Evolutionary conservation across 768 basidiomycete species (phyloP).

Genomic region (Panaeolus papilionaceus): DNA sequence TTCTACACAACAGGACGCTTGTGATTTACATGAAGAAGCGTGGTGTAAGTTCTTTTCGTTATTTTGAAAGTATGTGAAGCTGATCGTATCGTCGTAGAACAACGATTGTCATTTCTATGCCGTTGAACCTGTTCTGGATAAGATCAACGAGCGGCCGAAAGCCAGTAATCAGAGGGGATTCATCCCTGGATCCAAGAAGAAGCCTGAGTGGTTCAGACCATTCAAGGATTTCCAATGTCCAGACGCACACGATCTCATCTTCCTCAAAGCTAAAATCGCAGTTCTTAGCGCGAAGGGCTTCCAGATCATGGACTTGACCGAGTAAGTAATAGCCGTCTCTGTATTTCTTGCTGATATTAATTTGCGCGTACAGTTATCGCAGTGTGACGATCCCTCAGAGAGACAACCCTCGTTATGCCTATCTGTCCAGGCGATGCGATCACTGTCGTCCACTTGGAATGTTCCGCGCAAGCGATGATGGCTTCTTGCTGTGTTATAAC

Average conservation of each 20-base stretch:
- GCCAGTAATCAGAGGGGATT: constrained; percentile 63
- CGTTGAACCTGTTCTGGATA: constrained; percentile 89
- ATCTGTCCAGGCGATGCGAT: constrained; percentile 82
- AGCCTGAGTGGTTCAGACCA: constrained; percentile 90
- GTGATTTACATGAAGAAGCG: constrained; percentile 98
- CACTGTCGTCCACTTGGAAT: constrained; percentile 86
- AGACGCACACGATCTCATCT: constrained; percentile 87
- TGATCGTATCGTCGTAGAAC: constrained; percentile 22
- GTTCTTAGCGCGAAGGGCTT: constrained; percentile 94
- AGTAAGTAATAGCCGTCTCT: constrained; percentile 55
- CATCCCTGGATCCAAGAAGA: constrained; percentile 65
- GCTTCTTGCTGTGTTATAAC: constrained; percentile 90
- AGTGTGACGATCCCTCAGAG: constrained; percentile 88
- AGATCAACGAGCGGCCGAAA: constrained; percentile 77
- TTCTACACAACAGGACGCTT: constrained; percentile 82
- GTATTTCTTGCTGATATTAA: not conserved
- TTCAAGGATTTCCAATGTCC: constrained; percentile 91
- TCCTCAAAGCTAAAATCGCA: constrained; percentile 90
- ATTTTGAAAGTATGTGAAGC: not conserved
- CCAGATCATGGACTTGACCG: constrained; percentile 95
- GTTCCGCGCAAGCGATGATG: constrained; percentile 86
- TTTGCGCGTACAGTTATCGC: constrained; percentile 59
- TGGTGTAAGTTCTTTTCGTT: constrained; percentile 51
- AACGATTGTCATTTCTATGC: constrained; percentile 91
- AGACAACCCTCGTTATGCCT: constrained; percentile 65